These are phyloP conservation scores for Gnomoniopsis smithogilvyi DNA, from an alignment of 2,329 filamentous ascomycete species.

Conservation along the genomic window DNA sequence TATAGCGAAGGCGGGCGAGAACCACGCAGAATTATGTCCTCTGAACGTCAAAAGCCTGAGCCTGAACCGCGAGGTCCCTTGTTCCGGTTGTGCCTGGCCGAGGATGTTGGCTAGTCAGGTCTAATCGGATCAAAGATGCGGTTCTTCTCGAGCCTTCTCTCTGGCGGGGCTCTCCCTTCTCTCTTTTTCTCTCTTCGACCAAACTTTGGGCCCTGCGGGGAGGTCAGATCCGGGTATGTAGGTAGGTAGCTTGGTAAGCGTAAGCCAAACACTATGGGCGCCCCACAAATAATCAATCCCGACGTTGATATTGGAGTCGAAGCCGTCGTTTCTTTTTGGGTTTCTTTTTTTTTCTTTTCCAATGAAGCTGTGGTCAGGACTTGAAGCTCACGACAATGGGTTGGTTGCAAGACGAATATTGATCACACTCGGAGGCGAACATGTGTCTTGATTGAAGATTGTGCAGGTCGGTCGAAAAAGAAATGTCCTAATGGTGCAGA, in stretches of 20 bases:
- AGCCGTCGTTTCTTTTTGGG: neutral
- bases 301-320: neutral
- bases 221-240: no score
- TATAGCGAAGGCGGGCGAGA: neutral
- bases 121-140: neutral
- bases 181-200: neutral
- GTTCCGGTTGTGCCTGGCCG: neutral
- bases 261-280: conserved; percentile 5
- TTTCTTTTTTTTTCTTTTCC: neutral
- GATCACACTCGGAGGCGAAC: neutral
- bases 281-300: conserved; percentile 3
- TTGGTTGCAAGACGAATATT: neutral
- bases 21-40: neutral
- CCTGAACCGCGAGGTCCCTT: neutral
- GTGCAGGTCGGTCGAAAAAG: neutral
- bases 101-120: neutral
- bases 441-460: neutral
- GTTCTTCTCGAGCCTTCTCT: neutral
- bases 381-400: neutral
- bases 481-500: neutral
- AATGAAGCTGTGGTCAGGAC: neutral
- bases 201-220: neutral
- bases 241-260: conserved; percentile 11
- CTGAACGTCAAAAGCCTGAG: neutral
- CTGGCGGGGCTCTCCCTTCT: neutral